A percentile compares a stretch with the other conserved stretches of the same genome.
These are phyloP conservation scores for Fusarium sulawesiense DNA, from an alignment of 2,329 filamentous ascomycete species.

Conservation along the genomic window DNA sequence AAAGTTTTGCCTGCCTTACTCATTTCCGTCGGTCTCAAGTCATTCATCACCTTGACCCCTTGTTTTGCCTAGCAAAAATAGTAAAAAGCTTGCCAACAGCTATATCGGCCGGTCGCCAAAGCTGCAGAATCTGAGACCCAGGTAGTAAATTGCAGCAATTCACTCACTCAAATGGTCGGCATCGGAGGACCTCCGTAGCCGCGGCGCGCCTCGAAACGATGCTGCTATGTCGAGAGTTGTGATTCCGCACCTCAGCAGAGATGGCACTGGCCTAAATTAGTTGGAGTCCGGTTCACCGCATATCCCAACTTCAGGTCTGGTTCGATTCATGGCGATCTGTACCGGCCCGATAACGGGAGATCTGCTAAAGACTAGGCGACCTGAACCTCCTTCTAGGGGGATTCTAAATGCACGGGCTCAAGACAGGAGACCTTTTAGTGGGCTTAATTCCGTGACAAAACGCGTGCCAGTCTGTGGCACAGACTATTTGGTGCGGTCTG, in stretches of 20 bases:
- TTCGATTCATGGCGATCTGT: conserved; percentile 30
- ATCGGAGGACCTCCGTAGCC: conserved; percentile 13
- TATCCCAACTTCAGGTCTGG: conserved; percentile 33
- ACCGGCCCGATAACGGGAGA: conserved; percentile 43
- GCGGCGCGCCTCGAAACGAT: background rate
- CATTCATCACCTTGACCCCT: conserved; percentile 11
- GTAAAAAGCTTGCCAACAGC: background rate
- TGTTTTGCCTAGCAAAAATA: background rate
- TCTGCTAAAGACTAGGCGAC: conserved; percentile 32
- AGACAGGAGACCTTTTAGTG: conserved; percentile 18
- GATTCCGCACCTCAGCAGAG: background rate
- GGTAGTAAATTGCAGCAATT: background rate
- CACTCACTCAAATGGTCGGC: conserved; percentile 2
- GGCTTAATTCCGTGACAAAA: conserved; percentile 26
- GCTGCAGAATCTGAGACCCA: background rate
- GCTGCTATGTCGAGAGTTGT: background rate
- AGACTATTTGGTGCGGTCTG: conserved; percentile 29
- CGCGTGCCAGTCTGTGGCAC: conserved; percentile 33
- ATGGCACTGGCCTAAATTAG: conserved; percentile 11
- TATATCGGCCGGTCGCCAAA: background rate
- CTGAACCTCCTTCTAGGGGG: conserved; percentile 20
- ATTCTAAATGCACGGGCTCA: conserved; percentile 26
- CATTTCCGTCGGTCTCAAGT: conserved; percentile 7
- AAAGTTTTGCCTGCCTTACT: conserved; percentile 14
- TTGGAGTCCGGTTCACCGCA: conserved; percentile 43